Evolutionary conservation across 352 stramenopile species (phyloP).

Genomic region (Globisporangium cederbergense): DNA sequence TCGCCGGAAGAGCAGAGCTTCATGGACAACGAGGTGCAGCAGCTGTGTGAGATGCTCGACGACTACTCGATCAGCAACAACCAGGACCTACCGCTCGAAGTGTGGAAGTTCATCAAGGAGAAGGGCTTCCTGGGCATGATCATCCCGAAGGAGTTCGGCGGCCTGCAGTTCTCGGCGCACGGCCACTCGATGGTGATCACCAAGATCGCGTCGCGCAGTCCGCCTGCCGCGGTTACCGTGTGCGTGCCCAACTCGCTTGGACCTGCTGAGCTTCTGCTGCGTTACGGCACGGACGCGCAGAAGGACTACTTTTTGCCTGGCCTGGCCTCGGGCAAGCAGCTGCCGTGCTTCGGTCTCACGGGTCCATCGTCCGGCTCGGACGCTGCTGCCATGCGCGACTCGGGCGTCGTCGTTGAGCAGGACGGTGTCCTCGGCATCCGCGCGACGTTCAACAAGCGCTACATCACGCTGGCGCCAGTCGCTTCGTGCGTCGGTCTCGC

Average conservation of each 20-base stretch:
- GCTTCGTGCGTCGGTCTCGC: constrained; percentile 96
- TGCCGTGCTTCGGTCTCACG: constrained; percentile 97
- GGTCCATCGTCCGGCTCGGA: constrained; percentile 94
- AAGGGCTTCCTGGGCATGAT: constrained; percentile 98
- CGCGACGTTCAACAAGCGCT: constrained; percentile 97
- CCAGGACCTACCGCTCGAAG: constrained; percentile 91
- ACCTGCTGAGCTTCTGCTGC: constrained; percentile 93
- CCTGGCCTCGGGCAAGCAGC: constrained; percentile 92
- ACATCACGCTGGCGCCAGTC: constrained; percentile 98
- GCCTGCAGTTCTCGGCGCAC: constrained; percentile 87
- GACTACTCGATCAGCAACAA: constrained; percentile 92
- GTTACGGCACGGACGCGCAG: constrained; percentile 95
- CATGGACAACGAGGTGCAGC: constrained; percentile 94
- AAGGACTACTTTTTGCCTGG: constrained; percentile 95
- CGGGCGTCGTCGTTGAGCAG: constrained; percentile 90
- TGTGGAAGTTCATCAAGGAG: constrained; percentile 96
- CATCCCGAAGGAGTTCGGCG: constrained; percentile 96
- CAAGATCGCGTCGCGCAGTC: constrained; percentile 92
- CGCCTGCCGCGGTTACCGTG: constrained; percentile 90
- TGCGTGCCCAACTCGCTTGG: constrained; percentile 97
- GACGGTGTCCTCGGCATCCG: constrained; percentile 95
- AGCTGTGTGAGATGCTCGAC: constrained; percentile 95
- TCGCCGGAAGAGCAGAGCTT: constrained; percentile 93
- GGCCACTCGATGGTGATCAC: constrained; percentile 91
- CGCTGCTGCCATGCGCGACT: constrained; percentile 94